Conservation (phyloP, 139 green algal species). For the Medakamo hakoo region DNA sequence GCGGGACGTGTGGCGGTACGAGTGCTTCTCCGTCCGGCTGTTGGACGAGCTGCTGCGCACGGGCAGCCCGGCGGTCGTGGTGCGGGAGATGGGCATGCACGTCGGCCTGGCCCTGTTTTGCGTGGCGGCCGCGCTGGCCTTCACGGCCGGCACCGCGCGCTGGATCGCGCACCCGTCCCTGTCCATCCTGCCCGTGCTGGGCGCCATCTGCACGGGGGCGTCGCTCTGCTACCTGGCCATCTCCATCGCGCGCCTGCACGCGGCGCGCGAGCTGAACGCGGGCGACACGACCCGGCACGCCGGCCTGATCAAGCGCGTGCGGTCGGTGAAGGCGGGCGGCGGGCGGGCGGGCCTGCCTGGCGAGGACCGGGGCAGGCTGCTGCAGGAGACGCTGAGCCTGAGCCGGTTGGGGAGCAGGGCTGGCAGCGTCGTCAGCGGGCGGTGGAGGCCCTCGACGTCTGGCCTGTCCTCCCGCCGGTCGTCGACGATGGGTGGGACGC, state of each 20-base stretch:
- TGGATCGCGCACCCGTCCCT: not conserved
- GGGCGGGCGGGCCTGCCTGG: too few relatives aligned
- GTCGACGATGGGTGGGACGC: too few relatives aligned
- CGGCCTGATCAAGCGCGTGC: too few relatives aligned
- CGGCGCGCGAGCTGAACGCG: not conserved
- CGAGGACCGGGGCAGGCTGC: too few relatives aligned
- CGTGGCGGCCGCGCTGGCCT: not conserved
- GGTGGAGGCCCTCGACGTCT: too few relatives aligned
- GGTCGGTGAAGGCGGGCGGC: too few relatives aligned
- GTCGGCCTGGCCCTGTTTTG: not conserved
- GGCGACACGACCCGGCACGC: too few relatives aligned
- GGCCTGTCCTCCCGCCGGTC: too few relatives aligned
- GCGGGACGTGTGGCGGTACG: constrained; percentile 5
- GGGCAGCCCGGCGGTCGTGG: not conserved
- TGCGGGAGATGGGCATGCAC: not conserved
- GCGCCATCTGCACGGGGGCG: not conserved
- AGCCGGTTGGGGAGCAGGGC: too few relatives aligned
- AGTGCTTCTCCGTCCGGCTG: constrained; percentile 2
- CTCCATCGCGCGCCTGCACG: not conserved
- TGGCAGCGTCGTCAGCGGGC: too few relatives aligned
- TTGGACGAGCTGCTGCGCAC: not conserved
- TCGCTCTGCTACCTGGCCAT: not conserved
- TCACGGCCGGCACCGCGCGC: not conserved
- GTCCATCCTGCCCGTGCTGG: not conserved
- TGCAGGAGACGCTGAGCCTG: too few relatives aligned